Evolutionary conservation across 176 grass and related monocot genomes (phyloP).

Genomic region (Lolium rigidum): DNA sequence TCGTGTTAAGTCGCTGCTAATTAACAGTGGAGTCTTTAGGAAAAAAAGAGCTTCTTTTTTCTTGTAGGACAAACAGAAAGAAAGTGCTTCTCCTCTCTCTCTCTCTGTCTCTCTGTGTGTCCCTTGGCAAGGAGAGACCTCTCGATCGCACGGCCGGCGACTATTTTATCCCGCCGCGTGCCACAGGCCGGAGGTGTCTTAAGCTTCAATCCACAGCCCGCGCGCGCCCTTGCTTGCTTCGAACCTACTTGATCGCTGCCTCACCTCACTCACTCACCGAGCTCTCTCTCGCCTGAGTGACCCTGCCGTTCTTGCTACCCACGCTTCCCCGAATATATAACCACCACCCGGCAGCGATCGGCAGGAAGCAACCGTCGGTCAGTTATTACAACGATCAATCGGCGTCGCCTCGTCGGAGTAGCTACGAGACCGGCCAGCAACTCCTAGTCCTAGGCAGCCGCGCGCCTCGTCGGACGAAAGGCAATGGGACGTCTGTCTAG

Average conservation of each 20-base stretch:
- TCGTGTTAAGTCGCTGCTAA: neutral
- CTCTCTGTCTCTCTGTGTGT: too few species aligned
- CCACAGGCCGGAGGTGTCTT: slow-evolving; percentile 58
- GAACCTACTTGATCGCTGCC: slow-evolving; percentile 80
- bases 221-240: slow-evolving; percentile 66
- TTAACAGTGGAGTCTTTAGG: neutral
- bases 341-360: neutral
- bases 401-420: neutral
- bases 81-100: neutral
- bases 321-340: slow-evolving; percentile 50
- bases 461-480: neutral
- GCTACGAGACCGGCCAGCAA: neutral
- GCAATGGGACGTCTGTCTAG: slow-evolving; percentile 67
- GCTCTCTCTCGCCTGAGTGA: neutral
- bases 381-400: neutral
- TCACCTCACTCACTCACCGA: slow-evolving; percentile 37
- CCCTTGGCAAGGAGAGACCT: too few species aligned
- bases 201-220: slow-evolving; percentile 66
- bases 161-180: slow-evolving; percentile 55
- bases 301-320: slow-evolving; percentile 55
- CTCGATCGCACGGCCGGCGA: neutral
- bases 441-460: too few species aligned
- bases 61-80: neutral
- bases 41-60: neutral
- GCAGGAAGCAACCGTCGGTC: neutral